Evolutionary conservation across 2,329 filamentous ascomycete species (phyloP).

Genomic region (Triangularia verruculosa): DNA sequence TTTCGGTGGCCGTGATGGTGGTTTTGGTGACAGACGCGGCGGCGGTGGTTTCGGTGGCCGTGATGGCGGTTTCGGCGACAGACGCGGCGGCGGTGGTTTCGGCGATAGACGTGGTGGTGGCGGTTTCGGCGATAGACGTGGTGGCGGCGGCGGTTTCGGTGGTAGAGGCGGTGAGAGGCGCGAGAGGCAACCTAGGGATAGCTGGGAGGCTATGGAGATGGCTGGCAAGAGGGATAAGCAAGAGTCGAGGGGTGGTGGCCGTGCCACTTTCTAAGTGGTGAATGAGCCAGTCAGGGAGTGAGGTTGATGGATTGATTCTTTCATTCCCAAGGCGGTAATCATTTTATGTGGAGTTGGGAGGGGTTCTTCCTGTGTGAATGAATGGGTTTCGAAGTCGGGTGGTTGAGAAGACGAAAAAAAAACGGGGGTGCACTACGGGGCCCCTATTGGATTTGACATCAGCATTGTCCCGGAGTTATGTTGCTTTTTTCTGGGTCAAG

Average conservation of each 20-base stretch:
- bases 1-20: conserved; percentile 7
- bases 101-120: conserved; percentile 16
- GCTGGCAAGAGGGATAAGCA: background rate
- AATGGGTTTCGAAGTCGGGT: background rate
- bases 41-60: too few species aligned
- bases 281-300: background rate
- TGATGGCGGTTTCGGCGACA: conserved; percentile 16
- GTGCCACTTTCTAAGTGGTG: background rate
- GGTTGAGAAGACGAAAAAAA: background rate
- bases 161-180: conserved; percentile 19
- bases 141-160: conserved; percentile 20
- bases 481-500: background rate
- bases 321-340: background rate
- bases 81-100: conserved; percentile 17
- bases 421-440: background rate
- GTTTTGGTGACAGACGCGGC: conserved; percentile 20
- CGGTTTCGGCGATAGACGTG: conserved; percentile 17
- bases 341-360: background rate
- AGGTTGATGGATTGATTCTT: background rate
- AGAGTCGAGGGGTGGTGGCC: background rate
- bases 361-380: background rate
- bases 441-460: background rate
- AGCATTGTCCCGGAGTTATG: background rate
- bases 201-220: conserved; percentile 14
- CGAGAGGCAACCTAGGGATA: conserved; percentile 22